Percentiles rank a stretch among this genome's conserved stretches.
These are phyloP conservation scores for Capronia epimyces DNA, from an alignment of 2,329 filamentous ascomycete species.

Conservation along the genomic window DNA sequence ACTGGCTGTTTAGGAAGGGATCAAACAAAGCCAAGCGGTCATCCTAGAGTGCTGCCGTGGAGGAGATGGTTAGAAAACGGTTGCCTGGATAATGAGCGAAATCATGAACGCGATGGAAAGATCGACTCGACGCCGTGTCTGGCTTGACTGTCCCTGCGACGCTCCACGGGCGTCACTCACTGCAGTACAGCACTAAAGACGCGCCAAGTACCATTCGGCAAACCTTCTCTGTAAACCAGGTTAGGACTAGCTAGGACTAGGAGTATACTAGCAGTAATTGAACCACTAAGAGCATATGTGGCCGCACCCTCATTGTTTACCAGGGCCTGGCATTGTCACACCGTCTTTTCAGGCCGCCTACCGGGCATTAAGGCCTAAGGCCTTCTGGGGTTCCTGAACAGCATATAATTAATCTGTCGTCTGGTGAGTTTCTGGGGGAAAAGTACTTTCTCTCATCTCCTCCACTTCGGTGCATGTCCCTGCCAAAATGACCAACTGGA, in stretches of 20 bases:
- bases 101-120: background rate
- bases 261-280: background rate
- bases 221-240: background rate
- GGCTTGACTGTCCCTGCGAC: no score
- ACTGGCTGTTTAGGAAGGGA: background rate
- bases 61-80: background rate
- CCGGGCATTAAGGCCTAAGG: no score
- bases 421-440: no score
- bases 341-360: background rate
- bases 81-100: background rate
- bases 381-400: no score
- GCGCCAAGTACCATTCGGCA: background rate
- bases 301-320: background rate
- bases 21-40: background rate
- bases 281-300: background rate
- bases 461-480: background rate
- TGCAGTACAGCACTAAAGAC: no score
- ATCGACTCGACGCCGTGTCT: background rate
- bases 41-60: background rate
- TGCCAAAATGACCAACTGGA: conserved; percentile 24
- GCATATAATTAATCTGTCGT: no score
- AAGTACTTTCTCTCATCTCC: background rate
- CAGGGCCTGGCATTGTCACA: background rate
- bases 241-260: background rate
- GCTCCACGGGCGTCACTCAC: background rate